Base-by-base conservation (phyloP, 257 asterid genomes). In the Capsicum baccatum region DNA sequence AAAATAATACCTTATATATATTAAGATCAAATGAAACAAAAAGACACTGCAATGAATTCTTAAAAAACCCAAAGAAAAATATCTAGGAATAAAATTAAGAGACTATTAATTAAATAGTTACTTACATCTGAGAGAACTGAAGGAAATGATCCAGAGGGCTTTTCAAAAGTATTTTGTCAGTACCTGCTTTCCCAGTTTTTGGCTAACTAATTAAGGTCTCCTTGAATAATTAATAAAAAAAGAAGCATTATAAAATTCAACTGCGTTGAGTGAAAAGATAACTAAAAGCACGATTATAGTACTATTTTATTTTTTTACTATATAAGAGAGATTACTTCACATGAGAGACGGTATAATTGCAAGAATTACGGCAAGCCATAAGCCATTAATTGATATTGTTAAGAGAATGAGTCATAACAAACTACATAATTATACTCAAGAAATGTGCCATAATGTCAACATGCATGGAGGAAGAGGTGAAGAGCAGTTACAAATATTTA, bases 361-460 rank as follows among this genome's bases (percentile, higher is more conserved):
- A 69, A 42, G 1, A 69, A 69, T 42, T 69, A 39, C 39, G 78
- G 78, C 4, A 69, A 69, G 0, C 78, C 55, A 69, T 26, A 26
- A 26, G 33, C 33, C 33, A 26, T 26, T 26, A 1, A 26, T 39
- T 69, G 19, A 0, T 69, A 69, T 39, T 16, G 55, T 42, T 68
- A 1, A 69, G 11, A 69, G 11, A 16, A 69, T 69, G 50, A 42
- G 54, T 69, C 79, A 39, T 69, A 44, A 35, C 76, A 67, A n/a
- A 4, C 33, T 16, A 15, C 79, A 69, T 39, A 39, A 39, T 19
- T 69, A 69, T 68, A 68, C 15, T 69, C 55, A 69, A 69, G 15
- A 42, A 69, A 39, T 69, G 79, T 39, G 33, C 2, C 79, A 69
- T 69, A 39, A 39, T 69, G 79, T 39, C 55, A 69, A 69, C 79